A percentile compares a stretch with the other conserved stretches of the same genome.
phyloP scores from a whole-genome alignment of 768 basidiomycete genomes.

The Auriculariales sp. region DNA sequence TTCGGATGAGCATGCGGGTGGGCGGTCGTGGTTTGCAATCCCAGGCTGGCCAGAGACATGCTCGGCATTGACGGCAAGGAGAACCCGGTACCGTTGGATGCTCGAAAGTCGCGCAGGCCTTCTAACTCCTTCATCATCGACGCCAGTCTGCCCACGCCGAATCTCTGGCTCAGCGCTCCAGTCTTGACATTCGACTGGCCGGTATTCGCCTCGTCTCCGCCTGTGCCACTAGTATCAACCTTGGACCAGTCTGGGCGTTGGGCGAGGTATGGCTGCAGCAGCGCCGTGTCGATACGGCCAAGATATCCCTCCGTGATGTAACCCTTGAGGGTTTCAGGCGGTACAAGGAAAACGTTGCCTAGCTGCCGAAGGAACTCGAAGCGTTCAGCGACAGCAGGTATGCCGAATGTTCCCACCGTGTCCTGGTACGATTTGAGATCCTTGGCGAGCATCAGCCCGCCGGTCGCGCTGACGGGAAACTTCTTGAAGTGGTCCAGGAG shows the following conservation, averaged over 20 bases:
- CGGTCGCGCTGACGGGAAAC: constrained; percentile 92
- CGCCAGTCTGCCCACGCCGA: constrained; percentile 57
- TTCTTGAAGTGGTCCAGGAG: constrained; percentile 90
- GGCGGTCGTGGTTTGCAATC: background rate
- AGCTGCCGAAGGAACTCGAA: constrained; percentile 97
- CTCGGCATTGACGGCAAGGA: background rate
- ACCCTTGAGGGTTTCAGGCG: constrained; percentile 85
- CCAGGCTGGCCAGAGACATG: background rate
- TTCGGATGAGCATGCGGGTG: background rate
- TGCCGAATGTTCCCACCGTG: constrained; percentile 62
- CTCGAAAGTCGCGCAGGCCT: background rate
- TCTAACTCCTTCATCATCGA: constrained; percentile 66
- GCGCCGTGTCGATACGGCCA: constrained; percentile 72
- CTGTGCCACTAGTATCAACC: constrained; percentile 36
- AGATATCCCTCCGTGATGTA: constrained; percentile 93
- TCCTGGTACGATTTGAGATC: constrained; percentile 97
- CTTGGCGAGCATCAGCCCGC: constrained; percentile 98
- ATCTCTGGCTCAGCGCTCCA: constrained; percentile 43
- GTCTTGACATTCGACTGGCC: constrained; percentile 34
- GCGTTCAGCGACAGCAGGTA: constrained; percentile 77
- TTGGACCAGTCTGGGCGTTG: constrained; percentile 85
- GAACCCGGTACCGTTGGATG: background rate
- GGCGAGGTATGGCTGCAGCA: constrained; percentile 82
- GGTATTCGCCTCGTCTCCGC: constrained; percentile 21
- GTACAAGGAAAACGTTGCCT: constrained; percentile 92